phyloP scores from a whole-genome alignment of 2,329 filamentous ascomycete genomes.

The Microsporum ferrugineum region DNA sequence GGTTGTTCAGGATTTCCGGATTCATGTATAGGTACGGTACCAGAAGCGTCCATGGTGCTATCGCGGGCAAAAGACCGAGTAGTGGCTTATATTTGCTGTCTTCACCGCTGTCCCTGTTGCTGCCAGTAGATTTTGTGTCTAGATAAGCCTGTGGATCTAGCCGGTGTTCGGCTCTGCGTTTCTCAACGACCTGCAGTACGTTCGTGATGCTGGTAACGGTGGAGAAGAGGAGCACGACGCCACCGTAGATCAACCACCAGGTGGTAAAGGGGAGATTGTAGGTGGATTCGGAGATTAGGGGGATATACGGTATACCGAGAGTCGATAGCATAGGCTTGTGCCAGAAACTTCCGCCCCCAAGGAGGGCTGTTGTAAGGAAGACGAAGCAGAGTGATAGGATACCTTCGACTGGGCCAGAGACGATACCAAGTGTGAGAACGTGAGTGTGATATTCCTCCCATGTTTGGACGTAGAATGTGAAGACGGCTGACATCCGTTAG shows the following conservation, averaged over 20 bases:
- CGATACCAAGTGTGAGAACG: constrained; percentile 77
- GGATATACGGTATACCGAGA: constrained; percentile 53
- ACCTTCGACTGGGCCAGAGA: constrained; percentile 92
- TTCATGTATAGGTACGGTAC: constrained; percentile 72
- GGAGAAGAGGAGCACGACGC: constrained; percentile 71
- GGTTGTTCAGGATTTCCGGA: constrained; percentile 66
- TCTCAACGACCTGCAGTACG: constrained; percentile 69
- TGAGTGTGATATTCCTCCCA: constrained; percentile 99
- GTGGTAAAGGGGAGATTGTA: constrained; percentile 80
- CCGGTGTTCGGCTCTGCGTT: constrained; percentile 43
- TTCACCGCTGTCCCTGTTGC: not conserved
- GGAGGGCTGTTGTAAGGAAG: constrained; percentile 70
- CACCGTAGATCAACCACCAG: constrained; percentile 84
- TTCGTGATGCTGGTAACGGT: constrained; percentile 62
- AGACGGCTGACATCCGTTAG: constrained; percentile 46
- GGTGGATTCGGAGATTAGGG: constrained; percentile 55
- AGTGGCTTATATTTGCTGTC: constrained; percentile 44
- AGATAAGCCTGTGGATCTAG: not conserved
- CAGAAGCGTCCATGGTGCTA: constrained; percentile 64
- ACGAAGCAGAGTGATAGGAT: constrained; percentile 72
- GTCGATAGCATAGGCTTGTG: constrained; percentile 65
- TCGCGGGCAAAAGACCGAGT: constrained; percentile 72
- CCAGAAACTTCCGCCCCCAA: constrained; percentile 90
- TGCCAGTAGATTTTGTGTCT: not conserved
- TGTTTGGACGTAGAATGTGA: constrained; percentile 98